Conservation (phyloP, 1,139 yeast species). For the Spathaspora jeffriesii region DNA sequence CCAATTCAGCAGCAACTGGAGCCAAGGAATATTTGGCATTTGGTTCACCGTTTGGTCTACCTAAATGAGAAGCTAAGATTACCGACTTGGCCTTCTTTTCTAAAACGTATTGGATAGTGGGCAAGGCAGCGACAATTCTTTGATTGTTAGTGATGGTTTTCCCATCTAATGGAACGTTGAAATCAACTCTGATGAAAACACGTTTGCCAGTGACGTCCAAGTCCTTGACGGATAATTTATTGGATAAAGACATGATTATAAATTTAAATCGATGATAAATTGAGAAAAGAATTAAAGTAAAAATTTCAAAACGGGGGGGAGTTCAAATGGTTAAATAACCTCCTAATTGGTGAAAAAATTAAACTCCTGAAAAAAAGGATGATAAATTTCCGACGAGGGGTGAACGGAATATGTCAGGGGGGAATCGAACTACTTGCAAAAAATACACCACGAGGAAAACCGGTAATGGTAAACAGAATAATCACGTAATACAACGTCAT, state of each 20-base stretch:
- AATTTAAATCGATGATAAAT: not conserved
- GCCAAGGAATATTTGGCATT: constrained; percentile 83
- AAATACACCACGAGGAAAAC: no score
- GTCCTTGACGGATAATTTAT: constrained; percentile 90
- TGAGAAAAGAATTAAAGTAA: not conserved
- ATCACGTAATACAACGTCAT: no score
- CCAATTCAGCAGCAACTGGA: constrained; percentile 89
- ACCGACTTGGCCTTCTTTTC: constrained; percentile 89
- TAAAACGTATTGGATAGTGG: constrained; percentile 91
- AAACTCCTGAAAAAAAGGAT: not conserved
- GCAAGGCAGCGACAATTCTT: constrained; percentile 97
- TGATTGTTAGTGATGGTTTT: constrained; percentile 96
- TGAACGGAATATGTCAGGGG: not conserved
- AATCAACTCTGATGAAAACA: constrained; percentile 96
- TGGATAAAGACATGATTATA: constrained; percentile 77
- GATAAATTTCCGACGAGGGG: constrained; percentile 2
- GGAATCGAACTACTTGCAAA: no score
- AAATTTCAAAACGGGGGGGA: constrained; percentile 3
- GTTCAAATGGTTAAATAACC: not conserved
- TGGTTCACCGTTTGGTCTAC: constrained; percentile 95
- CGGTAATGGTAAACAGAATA: no score
- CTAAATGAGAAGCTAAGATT: constrained; percentile 92
- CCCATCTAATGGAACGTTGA: constrained; percentile 97
- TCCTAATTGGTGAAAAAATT: not conserved
- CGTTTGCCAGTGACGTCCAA: constrained; percentile 83